Evolutionary conservation across 495 filamentous ascomycete species (phyloP).

Genomic region (Astrothelium subdiscretum): DNA sequence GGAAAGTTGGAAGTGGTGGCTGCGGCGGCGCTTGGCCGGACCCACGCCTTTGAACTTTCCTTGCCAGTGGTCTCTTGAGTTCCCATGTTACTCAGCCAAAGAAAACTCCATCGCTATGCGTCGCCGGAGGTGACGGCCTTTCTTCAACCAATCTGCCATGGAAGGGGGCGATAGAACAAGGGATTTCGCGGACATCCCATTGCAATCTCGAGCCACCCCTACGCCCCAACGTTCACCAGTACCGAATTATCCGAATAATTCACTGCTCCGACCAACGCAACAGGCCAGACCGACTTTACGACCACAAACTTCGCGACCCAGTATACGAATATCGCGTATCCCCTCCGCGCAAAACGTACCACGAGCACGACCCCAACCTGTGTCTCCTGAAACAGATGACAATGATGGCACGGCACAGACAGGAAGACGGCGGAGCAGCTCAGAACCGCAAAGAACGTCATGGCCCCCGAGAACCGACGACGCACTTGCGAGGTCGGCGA

Average conservation of each 20-base stretch:
- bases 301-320: neutral
- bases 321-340: neutral
- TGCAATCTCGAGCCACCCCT: neutral
- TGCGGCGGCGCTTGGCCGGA: neutral
- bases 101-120: neutral
- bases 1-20: neutral
- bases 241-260: neutral
- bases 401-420: neutral
- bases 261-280: neutral
- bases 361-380: neutral
- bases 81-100: neutral
- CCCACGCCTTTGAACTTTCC: neutral
- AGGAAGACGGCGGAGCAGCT: constrained; percentile 15
- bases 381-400: neutral
- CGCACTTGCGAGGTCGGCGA: neutral
- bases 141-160: neutral
- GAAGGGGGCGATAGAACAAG: neutral
- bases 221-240: neutral
- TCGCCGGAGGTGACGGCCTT: neutral
- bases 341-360: neutral
- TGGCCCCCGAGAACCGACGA: neutral
- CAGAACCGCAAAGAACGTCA: constrained; percentile 12
- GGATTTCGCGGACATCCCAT: neutral
- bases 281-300: neutral
- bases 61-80: neutral